These are phyloP conservation scores for Ogataea methylovora DNA, from an alignment of 805 yeast species.

Conservation along the genomic window DNA sequence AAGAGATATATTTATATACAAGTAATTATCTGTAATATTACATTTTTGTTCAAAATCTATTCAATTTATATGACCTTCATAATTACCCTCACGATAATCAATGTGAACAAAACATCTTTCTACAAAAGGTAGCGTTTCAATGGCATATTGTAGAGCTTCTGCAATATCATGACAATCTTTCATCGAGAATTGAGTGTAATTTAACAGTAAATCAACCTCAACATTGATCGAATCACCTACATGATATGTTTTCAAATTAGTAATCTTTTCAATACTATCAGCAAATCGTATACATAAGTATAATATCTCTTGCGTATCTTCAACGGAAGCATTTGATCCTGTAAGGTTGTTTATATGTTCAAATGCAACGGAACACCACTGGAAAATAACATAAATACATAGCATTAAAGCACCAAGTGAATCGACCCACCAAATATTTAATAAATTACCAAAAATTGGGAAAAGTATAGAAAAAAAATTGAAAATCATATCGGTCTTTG, in stretches of 20 bases:
- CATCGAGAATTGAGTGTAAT: slow-evolving; percentile 41
- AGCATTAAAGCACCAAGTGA: slow-evolving; percentile 63
- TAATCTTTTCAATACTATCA: slow-evolving; percentile 54
- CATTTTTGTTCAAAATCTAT: too few relatives aligned
- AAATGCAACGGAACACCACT: slow-evolving; percentile 59
- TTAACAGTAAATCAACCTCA: slow-evolving; percentile 61
- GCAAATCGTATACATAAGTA: slow-evolving; percentile 67
- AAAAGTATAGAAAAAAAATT: slow-evolving; percentile 64
- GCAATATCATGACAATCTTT: slow-evolving; percentile 76
- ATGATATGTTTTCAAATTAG: slow-evolving; percentile 65
- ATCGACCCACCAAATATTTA: slow-evolving; percentile 63
- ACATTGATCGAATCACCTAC: slow-evolving; percentile 72
- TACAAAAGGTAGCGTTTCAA: slow-evolving; percentile 69
- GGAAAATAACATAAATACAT: slow-evolving; percentile 51
- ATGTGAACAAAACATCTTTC: slow-evolving; percentile 80
- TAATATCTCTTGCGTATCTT: slow-evolving; percentile 57
- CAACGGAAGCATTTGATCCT: slow-evolving; percentile 59
- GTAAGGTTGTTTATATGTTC: slow-evolving; percentile 72
- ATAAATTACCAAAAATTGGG: slow-evolving; percentile 52
- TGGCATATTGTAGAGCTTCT: slow-evolving; percentile 73
- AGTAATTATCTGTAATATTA: neutral
- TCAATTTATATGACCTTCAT: slow-evolving; percentile 26
- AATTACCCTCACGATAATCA: slow-evolving; percentile 43
- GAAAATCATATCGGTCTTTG: slow-evolving; percentile 69
- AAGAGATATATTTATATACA: neutral